Evolutionary conservation across 2,329 filamentous ascomycete genomes (phyloP), one percentile per base, ranked within the genome.

Genomic region (Aspergillus sp.): DNA sequence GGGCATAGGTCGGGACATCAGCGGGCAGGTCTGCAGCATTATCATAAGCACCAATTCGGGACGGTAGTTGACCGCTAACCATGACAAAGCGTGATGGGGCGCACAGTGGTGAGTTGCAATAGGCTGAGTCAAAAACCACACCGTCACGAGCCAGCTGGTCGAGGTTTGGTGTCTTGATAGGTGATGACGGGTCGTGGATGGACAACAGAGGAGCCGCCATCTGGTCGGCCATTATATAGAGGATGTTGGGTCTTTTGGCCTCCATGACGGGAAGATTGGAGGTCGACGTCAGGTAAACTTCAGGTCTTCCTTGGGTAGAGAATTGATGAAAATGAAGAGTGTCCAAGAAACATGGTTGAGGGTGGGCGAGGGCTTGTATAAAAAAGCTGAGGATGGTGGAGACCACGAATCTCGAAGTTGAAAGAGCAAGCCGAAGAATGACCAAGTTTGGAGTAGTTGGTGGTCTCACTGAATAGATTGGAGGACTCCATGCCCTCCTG

Each of bases 181-280:
- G 88, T 1, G 91, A 96, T 48, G 88, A 80, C 43, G 86, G 82
- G 72, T 97, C 92, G 78, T 97, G 91, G 78, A 96, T 92, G 77
- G 91, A 93, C 62, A 97, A 84, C 63, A 92, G 82, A 17, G 92
- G 92, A 23, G 92, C 92, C 16, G 92, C 89, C 71, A 97, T 85
- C 77, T 97, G 92, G 75, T 97, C 92, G 50, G 92, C 92, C 91
- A 97, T 96, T 76, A 97, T 95, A 79, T 94, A 96, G 44, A 92
- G 80, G 61, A 93, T 89, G 73, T 92, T 92, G 56, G 88, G 88
- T 69, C 81, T 81, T 61, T 78, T 78, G 54, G 68, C 55, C 44
- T 67, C 65, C 70, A 72, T 73, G 63, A 38, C 62, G 62, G 38
- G 13, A 9, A 29, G 7, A 29, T 21, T 14, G 19, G 25, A 45